Percentiles rank a stretch among this genome's conserved stretches.
Conservation (phyloP, 352 stramenopile species). For the Phytophthora megakarya region DNA sequence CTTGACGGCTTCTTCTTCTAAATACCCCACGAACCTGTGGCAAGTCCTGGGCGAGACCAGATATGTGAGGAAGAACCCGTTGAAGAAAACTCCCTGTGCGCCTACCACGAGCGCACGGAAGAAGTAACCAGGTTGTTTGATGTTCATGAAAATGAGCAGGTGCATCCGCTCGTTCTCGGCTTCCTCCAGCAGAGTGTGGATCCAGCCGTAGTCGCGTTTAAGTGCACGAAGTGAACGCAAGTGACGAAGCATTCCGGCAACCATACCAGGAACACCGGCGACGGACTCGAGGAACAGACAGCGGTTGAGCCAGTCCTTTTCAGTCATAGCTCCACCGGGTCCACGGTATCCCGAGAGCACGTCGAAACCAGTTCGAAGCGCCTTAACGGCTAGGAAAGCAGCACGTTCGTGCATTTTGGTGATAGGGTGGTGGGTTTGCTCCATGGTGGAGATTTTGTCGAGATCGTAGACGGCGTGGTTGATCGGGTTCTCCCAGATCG, state of each 20-base stretch:
- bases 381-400: slow-evolving; percentile 44
- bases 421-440: slow-evolving; percentile 45
- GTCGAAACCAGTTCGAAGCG: slow-evolving; percentile 56
- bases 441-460: slow-evolving; percentile 32
- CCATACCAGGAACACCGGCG: slow-evolving; percentile 79
- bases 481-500: slow-evolving; percentile 1
- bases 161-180: slow-evolving; percentile 96
- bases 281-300: slow-evolving; percentile 82
- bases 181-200: slow-evolving; percentile 91
- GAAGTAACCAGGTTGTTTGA: slow-evolving; percentile 83
- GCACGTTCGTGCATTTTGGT: slow-evolving; percentile 45
- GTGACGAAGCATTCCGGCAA: slow-evolving; percentile 75
- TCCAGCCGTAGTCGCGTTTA: slow-evolving; percentile 91
- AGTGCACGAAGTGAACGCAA: slow-evolving; percentile 85
- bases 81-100: slow-evolving; percentile 90
- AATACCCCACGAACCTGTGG: slow-evolving; percentile 93
- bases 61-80: slow-evolving; percentile 86
- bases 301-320: slow-evolving; percentile 69
- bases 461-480: slow-evolving; percentile 44
- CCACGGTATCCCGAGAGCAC: slow-evolving; percentile 59
- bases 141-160: slow-evolving; percentile 89
- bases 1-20: slow-evolving; percentile 91
- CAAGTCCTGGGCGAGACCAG: slow-evolving; percentile 86
- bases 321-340: slow-evolving; percentile 60
- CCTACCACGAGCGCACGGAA: slow-evolving; percentile 82